phyloP scores from a whole-genome alignment of 352 stramenopile genomes.

The Phytophthora pluvialis region DNA sequence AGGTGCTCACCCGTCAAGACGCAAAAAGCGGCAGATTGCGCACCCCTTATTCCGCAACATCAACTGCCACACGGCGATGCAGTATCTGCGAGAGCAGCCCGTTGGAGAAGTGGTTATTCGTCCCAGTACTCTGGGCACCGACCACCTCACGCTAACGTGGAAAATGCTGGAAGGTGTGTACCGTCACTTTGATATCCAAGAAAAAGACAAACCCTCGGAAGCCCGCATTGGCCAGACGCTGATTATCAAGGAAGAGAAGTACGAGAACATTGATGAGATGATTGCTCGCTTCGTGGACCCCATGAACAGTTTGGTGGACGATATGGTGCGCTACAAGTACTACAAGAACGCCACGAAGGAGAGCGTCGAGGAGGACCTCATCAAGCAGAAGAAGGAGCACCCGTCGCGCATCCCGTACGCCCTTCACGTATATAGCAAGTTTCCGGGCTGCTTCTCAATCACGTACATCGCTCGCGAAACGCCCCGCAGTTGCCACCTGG shows the following conservation, averaged over 20 bases:
- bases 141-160: slow-evolving; percentile 90
- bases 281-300: slow-evolving; percentile 89
- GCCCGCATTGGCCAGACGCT: slow-evolving; percentile 80
- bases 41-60: slow-evolving; percentile 90
- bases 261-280: slow-evolving; percentile 90
- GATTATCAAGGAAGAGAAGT: slow-evolving; percentile 88
- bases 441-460: slow-evolving; percentile 90
- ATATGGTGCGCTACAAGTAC: slow-evolving; percentile 90
- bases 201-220: slow-evolving; percentile 89
- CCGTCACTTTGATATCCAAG: slow-evolving; percentile 88
- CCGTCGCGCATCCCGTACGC: slow-evolving; percentile 85
- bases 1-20: slow-evolving; percentile 49
- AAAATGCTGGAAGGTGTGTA: slow-evolving; percentile 90
- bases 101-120: slow-evolving; percentile 88
- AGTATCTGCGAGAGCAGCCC: slow-evolving; percentile 79
- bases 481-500: slow-evolving; percentile 87
- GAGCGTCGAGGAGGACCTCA: slow-evolving; percentile 85
- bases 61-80: slow-evolving; percentile 83
- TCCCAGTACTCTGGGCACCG: slow-evolving; percentile 79
- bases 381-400: slow-evolving; percentile 90
- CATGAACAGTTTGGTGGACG: slow-evolving; percentile 89
- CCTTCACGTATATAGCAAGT: slow-evolving; percentile 87
- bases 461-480: slow-evolving; percentile 87
- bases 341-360: slow-evolving; percentile 75
- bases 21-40: slow-evolving; percentile 89